Percentiles rank a stretch among this genome's conserved stretches.
Conservation (phyloP, 345 rosid species). For the Barbarea vulgaris region DNA sequence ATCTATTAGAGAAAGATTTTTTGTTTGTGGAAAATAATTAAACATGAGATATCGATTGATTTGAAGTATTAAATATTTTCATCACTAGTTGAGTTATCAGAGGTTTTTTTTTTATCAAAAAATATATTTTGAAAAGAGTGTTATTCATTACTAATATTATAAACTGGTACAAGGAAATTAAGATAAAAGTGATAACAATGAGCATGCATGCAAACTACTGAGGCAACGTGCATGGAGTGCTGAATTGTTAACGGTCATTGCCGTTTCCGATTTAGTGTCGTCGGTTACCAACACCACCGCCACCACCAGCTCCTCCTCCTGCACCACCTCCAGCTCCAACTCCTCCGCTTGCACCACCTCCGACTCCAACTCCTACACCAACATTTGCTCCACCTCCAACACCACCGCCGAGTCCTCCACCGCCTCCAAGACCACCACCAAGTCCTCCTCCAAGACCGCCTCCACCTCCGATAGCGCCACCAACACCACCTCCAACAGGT, state of each 20-base stretch:
- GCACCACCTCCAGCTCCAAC: constrained; percentile 30
- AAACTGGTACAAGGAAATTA: neutral
- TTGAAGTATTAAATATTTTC: neutral
- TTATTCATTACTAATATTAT: constrained; percentile 1
- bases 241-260: constrained; percentile 4
- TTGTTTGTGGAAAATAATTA: neutral
- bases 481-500: constrained; percentile 21
- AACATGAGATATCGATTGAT: neutral
- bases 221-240: neutral
- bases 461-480: neutral
- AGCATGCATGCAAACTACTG: constrained; percentile 18
- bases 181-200: neutral
- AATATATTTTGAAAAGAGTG: neutral
- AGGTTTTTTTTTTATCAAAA: no score
- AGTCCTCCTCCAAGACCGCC: neutral
- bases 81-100: neutral
- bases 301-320: constrained; percentile 27
- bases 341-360: constrained; percentile 32
- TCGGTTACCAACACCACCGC: constrained; percentile 9
- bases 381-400: constrained; percentile 31
- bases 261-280: constrained; percentile 10
- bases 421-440: neutral
- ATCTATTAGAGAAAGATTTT: neutral
- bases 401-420: constrained; percentile 25
- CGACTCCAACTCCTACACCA: constrained; percentile 44